A percentile compares a stretch with the other conserved stretches of the same genome.
phyloP scores from a whole-genome alignment of 805 yeast species.

The Kodamaea nitidulidarum region DNA sequence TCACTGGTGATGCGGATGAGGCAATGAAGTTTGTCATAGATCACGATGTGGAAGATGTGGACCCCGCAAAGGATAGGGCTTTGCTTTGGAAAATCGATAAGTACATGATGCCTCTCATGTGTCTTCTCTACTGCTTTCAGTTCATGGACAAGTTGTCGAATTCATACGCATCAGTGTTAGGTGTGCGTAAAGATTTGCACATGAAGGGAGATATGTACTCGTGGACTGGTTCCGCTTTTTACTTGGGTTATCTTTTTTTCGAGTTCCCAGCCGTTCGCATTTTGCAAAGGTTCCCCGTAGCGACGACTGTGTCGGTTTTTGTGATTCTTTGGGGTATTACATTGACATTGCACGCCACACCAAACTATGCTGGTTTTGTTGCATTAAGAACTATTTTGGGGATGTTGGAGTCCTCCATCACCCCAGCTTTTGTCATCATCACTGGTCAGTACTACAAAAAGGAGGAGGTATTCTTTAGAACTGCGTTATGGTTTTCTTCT shows the following conservation, averaged over 20 bases:
- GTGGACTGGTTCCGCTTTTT: slow-evolving; percentile 42
- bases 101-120: slow-evolving; percentile 49
- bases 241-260: slow-evolving; percentile 58
- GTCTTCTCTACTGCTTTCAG: slow-evolving; percentile 47
- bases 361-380: slow-evolving; percentile 40
- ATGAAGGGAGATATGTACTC: slow-evolving; percentile 43
- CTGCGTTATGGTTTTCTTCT: slow-evolving; percentile 35
- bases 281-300: slow-evolving; percentile 55
- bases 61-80: slow-evolving; percentile 29
- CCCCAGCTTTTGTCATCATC: slow-evolving; percentile 39
- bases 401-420: slow-evolving; percentile 36
- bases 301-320: slow-evolving; percentile 45
- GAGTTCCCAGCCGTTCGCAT: slow-evolving; percentile 46
- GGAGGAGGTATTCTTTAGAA: slow-evolving; percentile 34
- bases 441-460: slow-evolving; percentile 33
- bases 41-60: slow-evolving; percentile 13
- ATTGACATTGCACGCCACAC: slow-evolving; percentile 50
- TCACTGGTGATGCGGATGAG: slow-evolving; percentile 41
- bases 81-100: slow-evolving; percentile 49
- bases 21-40: slow-evolving; percentile 42
- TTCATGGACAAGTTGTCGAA: slow-evolving; percentile 58
- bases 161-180: slow-evolving; percentile 52
- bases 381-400: slow-evolving; percentile 38
- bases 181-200: slow-evolving; percentile 40
- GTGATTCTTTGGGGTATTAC: slow-evolving; percentile 62